phyloP scores from a whole-genome alignment of 768 basidiomycete species.

The Boletus reticulatus region DNA sequence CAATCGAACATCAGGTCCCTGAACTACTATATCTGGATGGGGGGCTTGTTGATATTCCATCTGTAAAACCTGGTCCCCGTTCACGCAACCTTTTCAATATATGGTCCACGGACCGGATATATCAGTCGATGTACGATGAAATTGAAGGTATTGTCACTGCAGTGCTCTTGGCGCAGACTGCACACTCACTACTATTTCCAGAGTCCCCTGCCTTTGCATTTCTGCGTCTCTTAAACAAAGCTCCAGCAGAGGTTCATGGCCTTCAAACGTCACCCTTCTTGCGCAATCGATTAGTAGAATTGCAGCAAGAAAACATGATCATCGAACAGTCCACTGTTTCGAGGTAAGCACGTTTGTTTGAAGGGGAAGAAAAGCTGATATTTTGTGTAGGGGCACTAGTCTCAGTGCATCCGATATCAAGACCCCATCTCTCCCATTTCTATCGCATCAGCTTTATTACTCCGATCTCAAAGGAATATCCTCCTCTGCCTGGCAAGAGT shows the following conservation, averaged over 20 bases:
- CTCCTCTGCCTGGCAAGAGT: slow-evolving; percentile 59
- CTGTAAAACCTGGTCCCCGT: slow-evolving; percentile 44
- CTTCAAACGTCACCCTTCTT: slow-evolving; percentile 63
- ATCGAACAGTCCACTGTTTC: slow-evolving; percentile 42
- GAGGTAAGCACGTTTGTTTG: slow-evolving; percentile 36
- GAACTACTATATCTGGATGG: slow-evolving; percentile 75
- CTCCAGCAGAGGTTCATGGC: slow-evolving; percentile 62
- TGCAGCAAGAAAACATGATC: slow-evolving; percentile 42
- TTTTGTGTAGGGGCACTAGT: slow-evolving; percentile 20
- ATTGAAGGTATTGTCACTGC: slow-evolving; percentile 44
- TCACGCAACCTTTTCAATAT: slow-evolving; percentile 79
- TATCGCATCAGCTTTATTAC: slow-evolving; percentile 36
- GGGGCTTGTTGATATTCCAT: slow-evolving; percentile 65
- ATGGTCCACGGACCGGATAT: slow-evolving; percentile 84
- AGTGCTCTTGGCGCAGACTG: neutral
- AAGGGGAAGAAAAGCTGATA: slow-evolving; percentile 3
- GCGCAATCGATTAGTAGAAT: slow-evolving; percentile 47
- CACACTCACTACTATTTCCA: slow-evolving; percentile 23
- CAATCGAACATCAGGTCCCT: slow-evolving; percentile 79
- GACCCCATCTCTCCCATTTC: slow-evolving; percentile 12
- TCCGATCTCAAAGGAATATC: slow-evolving; percentile 62
- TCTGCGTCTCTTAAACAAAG: slow-evolving; percentile 61
- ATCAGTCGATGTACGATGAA: slow-evolving; percentile 60
- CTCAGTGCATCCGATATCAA: slow-evolving; percentile 18
- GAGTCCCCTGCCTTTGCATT: slow-evolving; percentile 71